phyloP scores from a whole-genome alignment of 2,329 filamentous ascomycete genomes.

The Colletotrichum lindemuthianum region DNA sequence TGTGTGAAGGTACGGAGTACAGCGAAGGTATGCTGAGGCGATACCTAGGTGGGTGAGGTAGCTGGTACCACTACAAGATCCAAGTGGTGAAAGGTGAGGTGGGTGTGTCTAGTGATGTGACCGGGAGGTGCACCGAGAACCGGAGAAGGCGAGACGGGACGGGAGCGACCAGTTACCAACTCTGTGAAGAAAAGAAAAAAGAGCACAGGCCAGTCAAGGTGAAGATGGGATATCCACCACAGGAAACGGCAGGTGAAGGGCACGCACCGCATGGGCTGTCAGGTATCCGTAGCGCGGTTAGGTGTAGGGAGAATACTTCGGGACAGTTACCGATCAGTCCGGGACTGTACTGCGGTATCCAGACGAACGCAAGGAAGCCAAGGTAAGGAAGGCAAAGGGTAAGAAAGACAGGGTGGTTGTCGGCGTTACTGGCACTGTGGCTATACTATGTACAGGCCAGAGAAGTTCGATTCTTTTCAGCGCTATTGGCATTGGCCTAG shows the following conservation, averaged over 20 bases:
- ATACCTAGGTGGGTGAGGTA: conserved; percentile 1
- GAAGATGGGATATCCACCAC: background rate
- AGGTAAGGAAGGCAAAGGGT: too few relatives aligned
- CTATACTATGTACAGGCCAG: too few relatives aligned
- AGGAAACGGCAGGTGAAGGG: background rate
- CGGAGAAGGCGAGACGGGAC: conserved; percentile 37
- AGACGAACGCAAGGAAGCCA: too few relatives aligned
- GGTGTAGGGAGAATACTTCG: conserved; percentile 18
- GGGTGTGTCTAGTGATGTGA: background rate
- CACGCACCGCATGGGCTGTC: background rate
- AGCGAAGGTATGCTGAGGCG: background rate
- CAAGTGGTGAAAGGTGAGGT: background rate
- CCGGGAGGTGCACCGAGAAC: conserved; percentile 35
- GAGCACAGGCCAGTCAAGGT: conserved; percentile 19
- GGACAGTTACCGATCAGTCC: conserved; percentile 23
- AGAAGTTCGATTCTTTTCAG: too few relatives aligned
- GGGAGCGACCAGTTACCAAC: background rate
- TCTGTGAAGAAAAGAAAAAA: background rate
- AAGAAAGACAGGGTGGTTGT: conserved; percentile 3
- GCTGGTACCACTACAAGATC: too few relatives aligned
- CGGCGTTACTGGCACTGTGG: too few relatives aligned
- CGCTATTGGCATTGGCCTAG: too few relatives aligned
- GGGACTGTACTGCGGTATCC: background rate
- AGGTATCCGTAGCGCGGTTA: background rate
- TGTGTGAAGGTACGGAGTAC: too few relatives aligned